Conservation (phyloP, 2,329 filamentous ascomycete genomes). For the Pestalotiopsis sp. region DNA sequence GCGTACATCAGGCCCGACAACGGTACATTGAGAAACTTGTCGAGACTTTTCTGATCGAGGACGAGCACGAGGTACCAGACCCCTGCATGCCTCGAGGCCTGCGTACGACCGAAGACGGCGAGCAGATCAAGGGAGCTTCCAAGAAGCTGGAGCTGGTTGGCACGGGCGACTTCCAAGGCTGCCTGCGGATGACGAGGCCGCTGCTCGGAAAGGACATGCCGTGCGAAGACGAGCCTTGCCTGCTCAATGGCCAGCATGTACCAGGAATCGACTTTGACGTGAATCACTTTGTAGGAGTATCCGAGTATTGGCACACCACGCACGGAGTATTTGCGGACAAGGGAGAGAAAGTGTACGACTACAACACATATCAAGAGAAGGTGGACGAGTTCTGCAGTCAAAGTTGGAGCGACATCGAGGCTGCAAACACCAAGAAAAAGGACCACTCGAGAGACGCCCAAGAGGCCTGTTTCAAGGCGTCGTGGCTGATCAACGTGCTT, state of each 20-base stretch:
- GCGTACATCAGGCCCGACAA: constrained; percentile 89
- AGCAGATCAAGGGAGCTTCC: constrained; percentile 43
- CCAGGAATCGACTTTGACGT: constrained; percentile 96
- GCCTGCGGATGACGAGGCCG: constrained; percentile 79
- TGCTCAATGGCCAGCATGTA: constrained; percentile 89
- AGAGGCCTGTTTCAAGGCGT: constrained; percentile 96
- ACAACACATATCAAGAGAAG: constrained; percentile 82
- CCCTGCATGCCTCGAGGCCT: constrained; percentile 86
- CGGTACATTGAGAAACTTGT: constrained; percentile 81
- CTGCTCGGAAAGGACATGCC: constrained; percentile 86
- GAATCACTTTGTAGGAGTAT: constrained; percentile 97
- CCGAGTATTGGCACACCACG: constrained; percentile 98
- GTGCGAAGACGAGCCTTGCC: constrained; percentile 81
- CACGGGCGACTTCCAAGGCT: constrained; percentile 86
- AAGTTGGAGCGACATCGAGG: constrained; percentile 79
- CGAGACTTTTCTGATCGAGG: constrained; percentile 62
- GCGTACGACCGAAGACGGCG: constrained; percentile 72
- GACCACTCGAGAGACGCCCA: constrained; percentile 78
- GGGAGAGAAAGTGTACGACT: constrained; percentile 84
- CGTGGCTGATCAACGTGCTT: constrained; percentile 95
- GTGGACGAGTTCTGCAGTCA: constrained; percentile 85
- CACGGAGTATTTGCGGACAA: constrained; percentile 86
- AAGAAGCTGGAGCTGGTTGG: constrained; percentile 67
- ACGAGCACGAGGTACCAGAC: constrained; percentile 74
- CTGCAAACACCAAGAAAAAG: constrained; percentile 68